Conservation (phyloP, 805 yeast species). For the Yamadazyma endophytica region DNA sequence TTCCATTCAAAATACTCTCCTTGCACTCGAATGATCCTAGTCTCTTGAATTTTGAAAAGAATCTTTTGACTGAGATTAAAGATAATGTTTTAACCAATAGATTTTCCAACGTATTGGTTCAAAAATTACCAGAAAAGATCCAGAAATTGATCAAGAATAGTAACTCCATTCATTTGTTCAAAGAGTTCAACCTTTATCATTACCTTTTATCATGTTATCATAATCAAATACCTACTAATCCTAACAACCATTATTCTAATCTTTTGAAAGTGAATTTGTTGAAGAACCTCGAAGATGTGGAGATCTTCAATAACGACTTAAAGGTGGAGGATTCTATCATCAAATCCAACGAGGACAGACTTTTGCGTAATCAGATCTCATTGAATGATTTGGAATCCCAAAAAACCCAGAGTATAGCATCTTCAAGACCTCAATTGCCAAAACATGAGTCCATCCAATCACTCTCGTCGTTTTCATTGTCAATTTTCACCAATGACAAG, state of each 20-base stretch:
- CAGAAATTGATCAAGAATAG: slow-evolving; percentile 29
- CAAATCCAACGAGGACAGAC: slow-evolving; percentile 18
- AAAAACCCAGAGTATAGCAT: background rate
- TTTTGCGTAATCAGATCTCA: slow-evolving; percentile 22
- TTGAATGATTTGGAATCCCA: slow-evolving; percentile 14
- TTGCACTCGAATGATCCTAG: slow-evolving; percentile 37
- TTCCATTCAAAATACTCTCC: slow-evolving; percentile 30
- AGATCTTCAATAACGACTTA: slow-evolving; percentile 24
- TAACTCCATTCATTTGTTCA: slow-evolving; percentile 28
- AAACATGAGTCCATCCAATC: slow-evolving; percentile 8
- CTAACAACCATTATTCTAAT: slow-evolving; percentile 34
- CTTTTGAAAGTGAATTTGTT: slow-evolving; percentile 33
- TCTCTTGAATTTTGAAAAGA: slow-evolving; percentile 28
- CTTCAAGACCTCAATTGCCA: slow-evolving; percentile 5
- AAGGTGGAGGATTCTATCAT: slow-evolving; percentile 21
- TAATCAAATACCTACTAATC: slow-evolving; percentile 26
- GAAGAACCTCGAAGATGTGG: slow-evolving; percentile 33
- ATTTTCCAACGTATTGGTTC: slow-evolving; percentile 19
- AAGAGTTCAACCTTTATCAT: slow-evolving; percentile 29
- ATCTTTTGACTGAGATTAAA: slow-evolving; percentile 24
- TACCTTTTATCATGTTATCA: slow-evolving; percentile 39
- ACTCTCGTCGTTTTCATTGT: slow-evolving; percentile 9
- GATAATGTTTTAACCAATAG: slow-evolving; percentile 17
- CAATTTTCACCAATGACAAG: slow-evolving; percentile 10
- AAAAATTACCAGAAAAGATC: slow-evolving; percentile 29